phyloP scores from a whole-genome alignment of 805 yeast species.

The Yamadazyma ubonensis region DNA sequence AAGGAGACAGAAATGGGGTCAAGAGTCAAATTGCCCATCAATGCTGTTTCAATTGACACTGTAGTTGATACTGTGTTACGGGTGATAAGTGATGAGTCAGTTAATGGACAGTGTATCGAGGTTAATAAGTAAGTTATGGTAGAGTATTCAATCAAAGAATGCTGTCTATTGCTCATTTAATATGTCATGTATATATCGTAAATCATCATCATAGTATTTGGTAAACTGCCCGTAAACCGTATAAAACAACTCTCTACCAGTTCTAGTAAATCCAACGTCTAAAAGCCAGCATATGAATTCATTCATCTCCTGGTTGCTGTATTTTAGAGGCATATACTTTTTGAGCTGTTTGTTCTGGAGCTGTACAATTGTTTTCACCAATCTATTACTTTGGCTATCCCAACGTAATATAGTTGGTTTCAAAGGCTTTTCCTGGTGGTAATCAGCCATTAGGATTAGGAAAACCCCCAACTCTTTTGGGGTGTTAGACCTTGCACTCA shows the following conservation, averaged over 20 bases:
- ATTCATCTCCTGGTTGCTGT: slow-evolving; percentile 10
- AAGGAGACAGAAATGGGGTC: slow-evolving; percentile 66
- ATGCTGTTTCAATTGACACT: slow-evolving; percentile 22
- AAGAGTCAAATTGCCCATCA: slow-evolving; percentile 22
- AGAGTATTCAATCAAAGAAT: not conserved
- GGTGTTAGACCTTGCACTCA: not conserved
- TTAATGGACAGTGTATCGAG: slow-evolving; percentile 29
- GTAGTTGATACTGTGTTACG: slow-evolving; percentile 29
- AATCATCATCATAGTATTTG: slow-evolving; percentile 9
- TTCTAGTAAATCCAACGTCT: not conserved
- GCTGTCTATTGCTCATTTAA: not conserved
- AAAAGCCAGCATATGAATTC: slow-evolving; percentile 14
- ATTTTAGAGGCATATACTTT: slow-evolving; percentile 10
- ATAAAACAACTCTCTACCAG: slow-evolving; percentile 3
- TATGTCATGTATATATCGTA: slow-evolving; percentile 5
- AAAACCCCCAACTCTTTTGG: not conserved
- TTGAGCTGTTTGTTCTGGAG: slow-evolving; percentile 9
- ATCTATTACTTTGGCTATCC: not conserved
- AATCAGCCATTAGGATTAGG: not conserved
- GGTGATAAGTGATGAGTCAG: slow-evolving; percentile 20
- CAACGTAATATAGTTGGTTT: not conserved
- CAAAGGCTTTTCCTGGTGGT: not conserved
- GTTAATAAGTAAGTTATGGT: slow-evolving; percentile 5
- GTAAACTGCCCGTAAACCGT: slow-evolving; percentile 11
- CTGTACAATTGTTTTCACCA: slow-evolving; percentile 3